A percentile compares a stretch with the other conserved stretches of the same genome.
phyloP scores from a whole-genome alignment of 371 early-diverging fungal species.

The Nematocida major region DNA sequence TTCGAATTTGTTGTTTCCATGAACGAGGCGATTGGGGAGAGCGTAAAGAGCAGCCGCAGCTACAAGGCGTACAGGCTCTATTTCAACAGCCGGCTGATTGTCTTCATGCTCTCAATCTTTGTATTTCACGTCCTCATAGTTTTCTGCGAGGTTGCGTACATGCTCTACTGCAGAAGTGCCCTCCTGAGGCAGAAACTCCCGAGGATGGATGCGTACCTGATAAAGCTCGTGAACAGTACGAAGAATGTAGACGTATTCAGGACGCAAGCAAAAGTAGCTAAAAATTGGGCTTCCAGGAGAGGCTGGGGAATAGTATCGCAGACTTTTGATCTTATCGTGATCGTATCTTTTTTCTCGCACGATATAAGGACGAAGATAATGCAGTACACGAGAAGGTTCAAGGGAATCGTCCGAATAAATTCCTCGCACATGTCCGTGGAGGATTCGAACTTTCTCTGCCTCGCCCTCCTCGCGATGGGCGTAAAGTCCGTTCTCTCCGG shows the following conservation, averaged over 20 bases:
- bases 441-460: slow-evolving; percentile 11
- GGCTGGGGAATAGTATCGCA: neutral
- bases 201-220: neutral
- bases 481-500: neutral
- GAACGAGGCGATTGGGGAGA: neutral
- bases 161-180: neutral
- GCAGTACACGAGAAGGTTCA: neutral
- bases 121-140: slow-evolving; percentile 22
- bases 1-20: slow-evolving; percentile 42
- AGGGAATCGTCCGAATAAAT: neutral
- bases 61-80: slow-evolving; percentile 17
- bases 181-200: neutral
- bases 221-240: neutral
- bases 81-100: slow-evolving; percentile 23
- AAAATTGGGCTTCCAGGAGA: neutral
- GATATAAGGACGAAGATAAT: slow-evolving; percentile 2
- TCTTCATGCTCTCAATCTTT: slow-evolving; percentile 9
- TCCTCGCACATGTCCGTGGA: slow-evolving; percentile 39
- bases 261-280: neutral
- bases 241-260: neutral
- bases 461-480: slow-evolving; percentile 14
- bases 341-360: slow-evolving; percentile 44
- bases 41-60: neutral
- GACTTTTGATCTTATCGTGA: slow-evolving; percentile 14
- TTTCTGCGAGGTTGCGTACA: neutral